Percentiles rank a stretch among this genome's conserved stretches.
Evolutionary conservation across 768 basidiomycete species (phyloP).

Genomic region (Pulveroboletus sp.): DNA sequence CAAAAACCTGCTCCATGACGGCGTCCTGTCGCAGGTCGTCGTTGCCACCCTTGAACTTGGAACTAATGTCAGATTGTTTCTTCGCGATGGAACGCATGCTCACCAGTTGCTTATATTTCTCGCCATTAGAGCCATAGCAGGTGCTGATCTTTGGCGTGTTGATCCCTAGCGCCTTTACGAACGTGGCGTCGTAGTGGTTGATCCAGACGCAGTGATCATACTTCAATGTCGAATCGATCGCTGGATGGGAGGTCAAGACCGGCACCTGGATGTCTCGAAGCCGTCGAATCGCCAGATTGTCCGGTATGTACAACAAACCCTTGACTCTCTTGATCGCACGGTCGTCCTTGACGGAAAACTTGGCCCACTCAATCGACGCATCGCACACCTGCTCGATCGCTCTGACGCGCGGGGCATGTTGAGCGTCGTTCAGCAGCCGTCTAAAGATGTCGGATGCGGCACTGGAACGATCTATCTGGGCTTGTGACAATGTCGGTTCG

Average conservation of each 20-base stretch:
- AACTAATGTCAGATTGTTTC: slow-evolving; percentile 1
- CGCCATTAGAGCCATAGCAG: slow-evolving; percentile 67
- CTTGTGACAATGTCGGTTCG: slow-evolving; percentile 33
- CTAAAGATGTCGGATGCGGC: slow-evolving; percentile 65
- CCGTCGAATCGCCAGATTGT: slow-evolving; percentile 40
- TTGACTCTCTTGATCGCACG: slow-evolving; percentile 21
- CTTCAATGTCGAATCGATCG: slow-evolving; percentile 62
- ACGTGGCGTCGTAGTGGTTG: slow-evolving; percentile 52
- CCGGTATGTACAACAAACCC: slow-evolving; percentile 42
- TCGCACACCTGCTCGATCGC: slow-evolving; percentile 59
- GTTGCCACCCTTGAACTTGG: slow-evolving; percentile 86
- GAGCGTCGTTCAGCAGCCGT: slow-evolving; percentile 44
- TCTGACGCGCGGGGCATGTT: slow-evolving; percentile 37
- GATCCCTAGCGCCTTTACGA: slow-evolving; percentile 67
- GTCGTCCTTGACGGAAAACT: slow-evolving; percentile 46
- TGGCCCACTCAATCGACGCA: slow-evolving; percentile 74
- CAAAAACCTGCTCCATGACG: slow-evolving; percentile 98
- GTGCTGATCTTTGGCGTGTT: slow-evolving; percentile 77
- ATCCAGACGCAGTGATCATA: slow-evolving; percentile 77
- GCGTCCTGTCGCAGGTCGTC: slow-evolving; percentile 97
- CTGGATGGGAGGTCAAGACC: slow-evolving; percentile 68
- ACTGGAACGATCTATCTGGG: slow-evolving; percentile 52
- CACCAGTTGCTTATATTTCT: slow-evolving; percentile 75
- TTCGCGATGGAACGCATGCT: slow-evolving; percentile 23
- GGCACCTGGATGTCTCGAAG: slow-evolving; percentile 67